These are phyloP conservation scores for Auxenochlorella pyrenoidosa DNA, from an alignment of 139 green algal species.

Conservation along the genomic window DNA sequence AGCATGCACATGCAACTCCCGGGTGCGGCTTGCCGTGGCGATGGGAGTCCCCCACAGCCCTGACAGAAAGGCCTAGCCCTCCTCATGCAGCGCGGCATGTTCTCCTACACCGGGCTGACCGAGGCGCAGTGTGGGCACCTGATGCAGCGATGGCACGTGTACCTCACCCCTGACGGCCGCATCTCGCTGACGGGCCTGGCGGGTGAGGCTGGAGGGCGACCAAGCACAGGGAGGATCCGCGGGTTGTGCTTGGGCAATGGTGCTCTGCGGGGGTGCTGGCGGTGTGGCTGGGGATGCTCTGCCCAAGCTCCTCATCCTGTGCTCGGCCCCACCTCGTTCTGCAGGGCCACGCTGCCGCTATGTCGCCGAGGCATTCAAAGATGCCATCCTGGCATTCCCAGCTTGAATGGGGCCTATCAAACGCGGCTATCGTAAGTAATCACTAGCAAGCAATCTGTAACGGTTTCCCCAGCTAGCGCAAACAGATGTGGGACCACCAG, in stretches of 20 bases:
- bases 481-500: no score
- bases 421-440: no score
- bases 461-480: no score
- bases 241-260: no score
- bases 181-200: conserved; percentile 93
- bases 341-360: neutral
- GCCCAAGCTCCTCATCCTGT: neutral
- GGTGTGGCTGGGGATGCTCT: neutral
- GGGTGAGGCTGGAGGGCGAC: neutral
- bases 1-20: no score
- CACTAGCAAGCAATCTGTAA: no score
- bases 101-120: conserved; percentile 92
- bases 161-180: conserved; percentile 97
- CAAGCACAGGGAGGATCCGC: no score
- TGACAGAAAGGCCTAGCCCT: no score
- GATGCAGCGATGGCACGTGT: conserved; percentile 73
- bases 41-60: no score
- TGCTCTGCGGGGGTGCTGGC: no score
- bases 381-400: neutral
- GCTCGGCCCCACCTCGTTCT: neutral
- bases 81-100: conserved; percentile 91
- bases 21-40: no score
- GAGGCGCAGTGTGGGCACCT: neutral
- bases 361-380: neutral
- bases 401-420: neutral